These are phyloP conservation scores for Clonostachys chloroleuca DNA, from an alignment of 2,329 filamentous ascomycete genomes.

Conservation along the genomic window DNA sequence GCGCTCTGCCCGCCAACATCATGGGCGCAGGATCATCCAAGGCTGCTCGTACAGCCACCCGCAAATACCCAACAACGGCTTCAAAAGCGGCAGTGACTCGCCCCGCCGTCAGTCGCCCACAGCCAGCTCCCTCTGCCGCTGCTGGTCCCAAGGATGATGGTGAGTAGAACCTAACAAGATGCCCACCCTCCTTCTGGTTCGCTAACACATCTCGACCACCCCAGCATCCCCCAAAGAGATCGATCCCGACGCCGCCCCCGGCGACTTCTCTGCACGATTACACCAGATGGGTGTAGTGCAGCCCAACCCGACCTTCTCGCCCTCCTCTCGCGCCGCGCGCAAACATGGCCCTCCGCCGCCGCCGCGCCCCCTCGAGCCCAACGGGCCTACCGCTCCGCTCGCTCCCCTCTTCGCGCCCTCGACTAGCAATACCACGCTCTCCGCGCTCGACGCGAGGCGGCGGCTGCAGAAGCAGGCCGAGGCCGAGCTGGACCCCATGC, in stretches of 20 bases:
- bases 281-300: constrained; percentile 50
- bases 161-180: constrained; percentile 9
- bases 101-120: too few relatives aligned
- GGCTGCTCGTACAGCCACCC: constrained; percentile 29
- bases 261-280: constrained; percentile 46
- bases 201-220: constrained; percentile 21
- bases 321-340: constrained; percentile 38
- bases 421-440: constrained; percentile 37
- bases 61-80: constrained; percentile 38
- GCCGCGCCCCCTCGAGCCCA: neutral
- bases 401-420: constrained; percentile 20
- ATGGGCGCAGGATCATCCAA: constrained; percentile 46
- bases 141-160: constrained; percentile 19
- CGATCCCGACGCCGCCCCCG: constrained; percentile 33
- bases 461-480: constrained; percentile 36
- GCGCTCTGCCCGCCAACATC: too few relatives aligned
- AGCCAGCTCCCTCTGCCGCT: neutral
- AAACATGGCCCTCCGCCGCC: too few relatives aligned
- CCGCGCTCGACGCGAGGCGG: constrained; percentile 42
- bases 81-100: neutral
- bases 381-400: constrained; percentile 10
- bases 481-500: constrained; percentile 34
- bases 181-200: neutral
- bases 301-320: constrained; percentile 48
- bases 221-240: constrained; percentile 22